A percentile compares a stretch with the other conserved stretches of the same genome.
phyloP scores from a whole-genome alignment of 352 stramenopile species.

The Globisporangium abappressorium region DNA sequence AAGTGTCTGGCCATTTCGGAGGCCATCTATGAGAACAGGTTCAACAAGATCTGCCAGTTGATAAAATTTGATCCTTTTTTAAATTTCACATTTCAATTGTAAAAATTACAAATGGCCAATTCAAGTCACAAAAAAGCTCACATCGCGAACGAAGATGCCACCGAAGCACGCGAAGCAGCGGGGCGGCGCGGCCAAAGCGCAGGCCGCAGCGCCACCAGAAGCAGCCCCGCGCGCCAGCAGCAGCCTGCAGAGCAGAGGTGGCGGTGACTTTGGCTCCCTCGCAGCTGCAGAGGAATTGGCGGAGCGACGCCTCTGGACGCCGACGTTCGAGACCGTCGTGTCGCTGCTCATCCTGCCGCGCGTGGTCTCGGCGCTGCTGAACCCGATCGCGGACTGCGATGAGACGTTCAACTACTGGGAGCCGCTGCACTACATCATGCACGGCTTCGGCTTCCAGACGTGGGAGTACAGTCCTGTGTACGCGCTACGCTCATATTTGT shows the following conservation, averaged over 20 bases:
- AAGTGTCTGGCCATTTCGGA: no score
- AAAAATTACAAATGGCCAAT: no score
- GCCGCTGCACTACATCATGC: conserved; percentile 96
- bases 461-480: conserved; percentile 92
- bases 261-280: neutral
- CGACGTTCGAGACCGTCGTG: conserved; percentile 28
- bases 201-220: neutral
- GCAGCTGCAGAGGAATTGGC: neutral
- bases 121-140: conserved; percentile 4
- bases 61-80: neutral
- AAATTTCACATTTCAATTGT: neutral
- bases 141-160: conserved; percentile 3
- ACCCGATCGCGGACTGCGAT: conserved; percentile 95
- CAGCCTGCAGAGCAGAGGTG: neutral
- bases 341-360: conserved; percentile 32
- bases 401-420: conserved; percentile 99
- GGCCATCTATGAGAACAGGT: no score
- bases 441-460: conserved; percentile 89
- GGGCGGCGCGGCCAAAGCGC: neutral
- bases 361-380: conserved; percentile 57
- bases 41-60: neutral
- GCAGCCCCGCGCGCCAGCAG: neutral
- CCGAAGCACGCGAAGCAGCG: conserved; percentile 12
- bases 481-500: conserved; percentile 95
- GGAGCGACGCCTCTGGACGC: conserved; percentile 25